Evolutionary conservation across 2,329 filamentous ascomycete genomes (phyloP).

Genomic region (Exserohilum turcica): DNA sequence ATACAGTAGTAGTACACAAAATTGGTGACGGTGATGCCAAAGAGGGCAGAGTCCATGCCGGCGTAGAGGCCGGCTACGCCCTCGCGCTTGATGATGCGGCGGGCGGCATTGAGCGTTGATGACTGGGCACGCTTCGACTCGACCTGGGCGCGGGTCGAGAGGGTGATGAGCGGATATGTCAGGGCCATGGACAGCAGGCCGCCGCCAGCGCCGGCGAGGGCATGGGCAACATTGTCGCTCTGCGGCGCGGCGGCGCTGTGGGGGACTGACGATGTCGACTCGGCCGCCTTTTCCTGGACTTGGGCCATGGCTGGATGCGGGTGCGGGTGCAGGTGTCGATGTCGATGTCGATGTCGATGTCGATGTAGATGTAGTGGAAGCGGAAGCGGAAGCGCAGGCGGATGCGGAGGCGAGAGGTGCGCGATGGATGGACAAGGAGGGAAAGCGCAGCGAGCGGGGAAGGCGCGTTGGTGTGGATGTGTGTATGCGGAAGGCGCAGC

Average conservation of each 20-base stretch:
- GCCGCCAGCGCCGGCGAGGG: conserved; percentile 88
- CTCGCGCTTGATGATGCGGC: conserved; percentile 87
- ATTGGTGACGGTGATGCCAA: conserved; percentile 98
- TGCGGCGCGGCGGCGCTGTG: conserved; percentile 74
- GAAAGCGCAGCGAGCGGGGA: conserved; percentile 2
- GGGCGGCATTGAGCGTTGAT: conserved; percentile 80
- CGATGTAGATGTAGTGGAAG: too few species aligned
- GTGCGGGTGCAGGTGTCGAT: too few species aligned
- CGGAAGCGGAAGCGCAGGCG: conserved; percentile 13
- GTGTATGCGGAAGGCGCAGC: too few species aligned
- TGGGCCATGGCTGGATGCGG: conserved; percentile 33
- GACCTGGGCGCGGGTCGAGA: conserved; percentile 96
- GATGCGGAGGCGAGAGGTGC: background rate
- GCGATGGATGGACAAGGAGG: background rate
- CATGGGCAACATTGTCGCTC: conserved; percentile 96
- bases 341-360: too few species aligned
- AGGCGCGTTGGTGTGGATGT: background rate
- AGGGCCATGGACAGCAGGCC: conserved; percentile 94
- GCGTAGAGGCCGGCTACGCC: conserved; percentile 88
- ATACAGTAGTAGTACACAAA: conserved; percentile 99
- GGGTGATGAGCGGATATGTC: conserved; percentile 96
- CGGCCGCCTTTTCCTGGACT: conserved; percentile 36
- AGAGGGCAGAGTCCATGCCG: conserved; percentile 89
- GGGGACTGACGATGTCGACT: conserved; percentile 45
- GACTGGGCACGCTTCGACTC: conserved; percentile 92